phyloP scores from a whole-genome alignment of 164 flowering plant genomes.

The Dillenia turbinata region DNA sequence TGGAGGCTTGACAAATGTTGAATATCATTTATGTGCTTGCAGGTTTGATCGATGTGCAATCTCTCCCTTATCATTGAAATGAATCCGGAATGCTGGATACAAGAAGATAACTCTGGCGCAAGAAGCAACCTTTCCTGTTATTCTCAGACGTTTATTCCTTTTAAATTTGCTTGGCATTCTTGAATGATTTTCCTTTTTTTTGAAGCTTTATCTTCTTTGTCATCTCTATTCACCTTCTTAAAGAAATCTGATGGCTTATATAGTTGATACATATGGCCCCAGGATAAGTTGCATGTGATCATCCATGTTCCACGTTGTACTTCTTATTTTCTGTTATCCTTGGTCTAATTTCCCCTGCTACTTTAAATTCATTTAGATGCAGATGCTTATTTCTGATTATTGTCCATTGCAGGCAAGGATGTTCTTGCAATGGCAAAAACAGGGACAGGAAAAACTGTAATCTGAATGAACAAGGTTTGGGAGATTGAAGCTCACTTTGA shows the following conservation, averaged over 20 bases:
- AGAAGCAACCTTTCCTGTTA: conserved; percentile 90
- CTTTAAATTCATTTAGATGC: neutral
- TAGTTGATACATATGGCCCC: too few species aligned
- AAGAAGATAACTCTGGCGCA: conserved; percentile 96
- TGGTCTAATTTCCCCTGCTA: neutral
- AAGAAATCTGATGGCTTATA: too few species aligned
- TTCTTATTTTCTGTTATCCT: neutral
- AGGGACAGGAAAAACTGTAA: conserved; percentile 97
- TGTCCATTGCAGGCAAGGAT: conserved; percentile 82
- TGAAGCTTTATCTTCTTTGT: neutral
- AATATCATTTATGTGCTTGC: conserved; percentile 11
- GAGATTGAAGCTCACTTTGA: neutral
- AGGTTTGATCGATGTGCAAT: conserved; percentile 89
- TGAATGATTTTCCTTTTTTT: neutral
- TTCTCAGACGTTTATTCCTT: conserved; percentile 68
- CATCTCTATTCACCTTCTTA: too few species aligned
- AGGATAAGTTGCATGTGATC: too few species aligned
- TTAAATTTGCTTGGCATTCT: neutral
- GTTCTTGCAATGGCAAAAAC: conserved; percentile 96
- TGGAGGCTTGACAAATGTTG: too few species aligned
- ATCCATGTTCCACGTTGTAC: neutral
- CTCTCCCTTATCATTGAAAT: conserved; percentile 79
- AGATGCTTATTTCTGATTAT: neutral
- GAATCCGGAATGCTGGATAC: conserved; percentile 85
- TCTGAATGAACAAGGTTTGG: neutral